These are phyloP conservation scores for Phytophthora agathidicida DNA, from an alignment of 352 stramenopile species.

Conservation along the genomic window DNA sequence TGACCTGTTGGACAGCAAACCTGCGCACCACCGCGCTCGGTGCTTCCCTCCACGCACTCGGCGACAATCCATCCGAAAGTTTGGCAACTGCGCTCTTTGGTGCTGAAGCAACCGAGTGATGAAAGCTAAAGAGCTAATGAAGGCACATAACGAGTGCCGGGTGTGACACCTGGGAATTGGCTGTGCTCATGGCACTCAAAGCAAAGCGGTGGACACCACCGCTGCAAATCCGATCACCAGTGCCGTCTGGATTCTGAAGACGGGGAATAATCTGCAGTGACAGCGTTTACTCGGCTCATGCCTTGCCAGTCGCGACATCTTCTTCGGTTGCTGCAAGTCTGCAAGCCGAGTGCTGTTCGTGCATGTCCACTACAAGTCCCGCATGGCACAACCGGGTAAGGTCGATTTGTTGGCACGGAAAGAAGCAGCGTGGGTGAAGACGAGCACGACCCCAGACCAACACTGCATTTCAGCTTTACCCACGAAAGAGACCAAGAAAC, in stretches of 20 bases:
- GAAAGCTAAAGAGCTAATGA: conserved; percentile 27
- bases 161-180: conserved; percentile 29
- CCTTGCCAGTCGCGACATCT: conserved; percentile 1
- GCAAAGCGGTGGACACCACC: conserved; percentile 19
- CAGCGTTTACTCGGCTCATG: conserved; percentile 7
- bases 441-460: not conserved
- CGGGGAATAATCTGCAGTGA: conserved; percentile 8
- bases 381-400: too few relatives aligned
- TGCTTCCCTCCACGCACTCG: conserved; percentile 10
- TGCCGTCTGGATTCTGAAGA: conserved; percentile 15
- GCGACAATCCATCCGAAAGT: conserved; percentile 22
- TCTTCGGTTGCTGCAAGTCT: too few relatives aligned
- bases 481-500: too few relatives aligned
- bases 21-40: not conserved
- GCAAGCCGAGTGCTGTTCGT: not conserved
- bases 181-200: conserved; percentile 22
- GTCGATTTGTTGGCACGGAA: not conserved
- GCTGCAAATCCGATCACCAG: conserved; percentile 3
- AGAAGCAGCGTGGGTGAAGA: not conserved
- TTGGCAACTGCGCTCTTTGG: conserved; percentile 8
- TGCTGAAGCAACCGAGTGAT: not conserved
- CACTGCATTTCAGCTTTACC: not conserved
- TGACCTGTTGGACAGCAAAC: conserved; percentile 18
- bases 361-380: not conserved
- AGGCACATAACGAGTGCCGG: conserved; percentile 4